These are phyloP conservation scores for Entomortierella lignicola DNA, from an alignment of 192 early-diverging fungal genomes.

Conservation along the genomic window DNA sequence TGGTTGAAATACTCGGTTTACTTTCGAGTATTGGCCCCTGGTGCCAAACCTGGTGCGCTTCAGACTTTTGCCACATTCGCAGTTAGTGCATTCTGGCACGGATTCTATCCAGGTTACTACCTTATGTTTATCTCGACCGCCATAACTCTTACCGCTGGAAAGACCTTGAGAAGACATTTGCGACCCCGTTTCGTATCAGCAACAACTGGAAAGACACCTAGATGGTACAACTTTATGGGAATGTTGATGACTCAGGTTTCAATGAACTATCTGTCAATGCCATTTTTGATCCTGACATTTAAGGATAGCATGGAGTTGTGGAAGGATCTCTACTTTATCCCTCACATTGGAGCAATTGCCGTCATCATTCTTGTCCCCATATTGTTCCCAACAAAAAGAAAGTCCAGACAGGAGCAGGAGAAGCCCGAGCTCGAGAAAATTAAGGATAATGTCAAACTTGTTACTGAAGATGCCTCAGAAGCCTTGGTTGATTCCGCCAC, in stretches of 20 bases:
- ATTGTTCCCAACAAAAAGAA: conserved; percentile 44
- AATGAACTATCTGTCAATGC: conserved; percentile 75
- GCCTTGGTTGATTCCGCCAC: conserved; percentile 17
- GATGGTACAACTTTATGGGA: conserved; percentile 77
- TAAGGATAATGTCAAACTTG: conserved; percentile 24
- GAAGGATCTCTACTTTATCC: conserved; percentile 69
- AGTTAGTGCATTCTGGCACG: conserved; percentile 95
- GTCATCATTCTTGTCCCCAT: conserved; percentile 40
- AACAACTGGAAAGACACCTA: conserved; percentile 24
- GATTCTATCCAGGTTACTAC: conserved; percentile 91
- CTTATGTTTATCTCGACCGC: conserved; percentile 57
- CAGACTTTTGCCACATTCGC: conserved; percentile 84
- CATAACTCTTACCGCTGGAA: conserved; percentile 16
- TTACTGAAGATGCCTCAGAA: conserved; percentile 16
- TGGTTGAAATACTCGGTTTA: conserved; percentile 94
- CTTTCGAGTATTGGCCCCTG: conserved; percentile 65
- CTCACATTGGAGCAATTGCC: conserved; percentile 66
- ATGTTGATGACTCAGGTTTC: conserved; percentile 71
- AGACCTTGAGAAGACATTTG: conserved; percentile 29
- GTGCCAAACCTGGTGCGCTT: conserved; percentile 62
- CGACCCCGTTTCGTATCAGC: conserved; percentile 13
- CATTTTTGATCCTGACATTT: conserved; percentile 76
- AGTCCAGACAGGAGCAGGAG: conserved; percentile 36
- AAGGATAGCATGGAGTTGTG: conserved; percentile 67
- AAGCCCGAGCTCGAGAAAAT: conserved; percentile 21